Evolutionary conservation across 129 eudicot genomes (phyloP).

Genomic region (Flaveria trinervia): DNA sequence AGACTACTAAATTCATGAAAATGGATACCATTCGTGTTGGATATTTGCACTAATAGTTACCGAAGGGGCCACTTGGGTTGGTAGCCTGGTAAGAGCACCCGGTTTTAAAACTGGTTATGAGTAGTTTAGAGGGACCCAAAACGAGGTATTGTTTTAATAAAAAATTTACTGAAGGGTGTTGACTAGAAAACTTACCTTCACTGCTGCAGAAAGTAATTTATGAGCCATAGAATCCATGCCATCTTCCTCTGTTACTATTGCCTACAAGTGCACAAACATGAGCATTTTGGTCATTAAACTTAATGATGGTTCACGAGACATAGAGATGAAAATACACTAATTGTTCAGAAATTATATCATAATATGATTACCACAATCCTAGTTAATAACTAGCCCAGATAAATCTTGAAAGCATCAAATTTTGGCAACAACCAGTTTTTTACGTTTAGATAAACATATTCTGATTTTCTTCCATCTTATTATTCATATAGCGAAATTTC

Average conservation of each 20-base stretch:
- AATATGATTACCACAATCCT: background rate
- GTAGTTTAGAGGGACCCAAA: no score
- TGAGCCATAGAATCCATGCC: constrained; percentile 98
- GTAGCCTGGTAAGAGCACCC: no score
- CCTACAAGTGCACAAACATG: constrained; percentile 48
- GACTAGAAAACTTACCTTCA: constrained; percentile 50
- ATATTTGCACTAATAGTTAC: background rate
- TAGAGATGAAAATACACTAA: background rate
- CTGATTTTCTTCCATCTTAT: background rate
- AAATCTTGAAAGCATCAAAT: background rate
- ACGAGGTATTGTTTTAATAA: no score
- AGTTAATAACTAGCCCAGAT: background rate
- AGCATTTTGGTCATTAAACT: constrained; percentile 12
- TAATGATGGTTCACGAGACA: constrained; percentile 2
- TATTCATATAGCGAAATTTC: background rate
- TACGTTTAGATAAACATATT: background rate
- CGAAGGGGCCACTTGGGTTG: background rate
- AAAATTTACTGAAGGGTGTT: background rate
- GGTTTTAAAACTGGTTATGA: no score
- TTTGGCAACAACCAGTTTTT: background rate
- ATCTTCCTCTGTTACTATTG: constrained; percentile 90
- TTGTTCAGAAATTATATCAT: constrained; percentile 9
- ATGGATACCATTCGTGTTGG: background rate
- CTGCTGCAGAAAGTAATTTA: constrained; percentile 89
- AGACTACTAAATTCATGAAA: background rate